Base-by-base conservation (phyloP, 805 yeast genomes). In the Saccharomycopsis javanensis region DNA sequence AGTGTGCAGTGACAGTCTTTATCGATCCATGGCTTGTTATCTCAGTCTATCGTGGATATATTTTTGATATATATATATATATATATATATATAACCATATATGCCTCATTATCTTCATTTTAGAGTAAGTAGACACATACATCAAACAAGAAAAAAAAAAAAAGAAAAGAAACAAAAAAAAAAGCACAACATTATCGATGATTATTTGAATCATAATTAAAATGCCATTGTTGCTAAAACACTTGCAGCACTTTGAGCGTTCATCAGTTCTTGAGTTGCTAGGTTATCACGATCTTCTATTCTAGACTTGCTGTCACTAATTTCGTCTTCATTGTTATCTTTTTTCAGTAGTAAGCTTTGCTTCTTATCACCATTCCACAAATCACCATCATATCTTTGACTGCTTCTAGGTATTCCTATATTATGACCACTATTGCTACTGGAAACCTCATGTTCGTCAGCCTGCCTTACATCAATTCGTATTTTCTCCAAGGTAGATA, bases 391-490 rank as follows among this genome's bases (percentile, higher is more conserved):
- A 0, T 69, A 65, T 15, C 78, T 72, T 64, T 81, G 86, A 23
- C 58, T 58, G 11, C 31, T 42, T 20, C 54, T 46, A 53, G 51
- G 53, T 33, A 61, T 57, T 16, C 68, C 60, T 11, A 62, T 61
- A 37, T 54, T 64, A 23, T 66, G 65, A 3, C 97, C 71, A 16
- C 96, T 96, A 37, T 94, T 73, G 57, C 96, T 74, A 42, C 94
- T 80, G 42, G 94, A 76, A 0, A 96, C 96, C 23, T 96, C 96
- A 27, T 77, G 75, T 30, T 79, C 78, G 69, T 88, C 96, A 4
- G 86, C 87, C 7, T 81, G 76, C 56, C 96, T 75, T 10, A 88
- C 84, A 62, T 86, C 94, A 3, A 79, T 71, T 58, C 92, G 79
- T 58, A 81, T 82, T 62, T 77, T 79, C 66, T 84, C 96, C 72